Conservation (phyloP, 2,329 filamentous ascomycete genomes). For the Thielaviopsis euricoi region DNA sequence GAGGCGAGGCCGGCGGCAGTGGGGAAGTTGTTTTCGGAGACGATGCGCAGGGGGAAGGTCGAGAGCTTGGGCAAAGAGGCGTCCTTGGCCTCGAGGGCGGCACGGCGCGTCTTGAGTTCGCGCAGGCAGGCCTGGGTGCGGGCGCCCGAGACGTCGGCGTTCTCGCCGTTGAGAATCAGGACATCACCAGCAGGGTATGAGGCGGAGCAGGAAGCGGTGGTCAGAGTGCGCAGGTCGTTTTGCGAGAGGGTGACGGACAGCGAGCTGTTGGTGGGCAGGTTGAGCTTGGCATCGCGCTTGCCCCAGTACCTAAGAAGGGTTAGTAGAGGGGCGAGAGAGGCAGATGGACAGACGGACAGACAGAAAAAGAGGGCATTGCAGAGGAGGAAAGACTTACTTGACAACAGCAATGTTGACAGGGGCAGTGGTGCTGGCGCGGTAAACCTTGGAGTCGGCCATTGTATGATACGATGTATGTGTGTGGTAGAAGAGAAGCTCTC, state of each 20-base stretch:
- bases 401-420: conserved; percentile 98
- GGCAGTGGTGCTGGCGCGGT: conserved; percentile 87
- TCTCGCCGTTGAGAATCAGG: conserved; percentile 68
- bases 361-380: not conserved
- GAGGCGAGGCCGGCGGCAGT: conserved; percentile 80
- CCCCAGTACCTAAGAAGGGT: conserved; percentile 56
- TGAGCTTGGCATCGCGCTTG: conserved; percentile 83
- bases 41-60: conserved; percentile 60
- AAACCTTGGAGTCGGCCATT: conserved; percentile 44
- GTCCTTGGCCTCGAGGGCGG: conserved; percentile 55
- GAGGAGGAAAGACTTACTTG: conserved; percentile 40
- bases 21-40: conserved; percentile 97
- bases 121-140: conserved; percentile 90
- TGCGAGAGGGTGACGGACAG: conserved; percentile 94
- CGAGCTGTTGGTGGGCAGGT: conserved; percentile 95
- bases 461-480: conserved; percentile 12
- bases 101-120: conserved; percentile 63
- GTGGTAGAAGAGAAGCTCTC: not conserved
- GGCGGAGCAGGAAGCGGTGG: conserved; percentile 78
- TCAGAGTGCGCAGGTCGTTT: conserved; percentile 83
- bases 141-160: conserved; percentile 71
- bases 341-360: too few relatives aligned
- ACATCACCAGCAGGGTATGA: conserved; percentile 49
- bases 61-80: conserved; percentile 69
- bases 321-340: not conserved